These are phyloP conservation scores for Myxozyma neotropica DNA, from an alignment of 805 yeast species.

Conservation along the genomic window DNA sequence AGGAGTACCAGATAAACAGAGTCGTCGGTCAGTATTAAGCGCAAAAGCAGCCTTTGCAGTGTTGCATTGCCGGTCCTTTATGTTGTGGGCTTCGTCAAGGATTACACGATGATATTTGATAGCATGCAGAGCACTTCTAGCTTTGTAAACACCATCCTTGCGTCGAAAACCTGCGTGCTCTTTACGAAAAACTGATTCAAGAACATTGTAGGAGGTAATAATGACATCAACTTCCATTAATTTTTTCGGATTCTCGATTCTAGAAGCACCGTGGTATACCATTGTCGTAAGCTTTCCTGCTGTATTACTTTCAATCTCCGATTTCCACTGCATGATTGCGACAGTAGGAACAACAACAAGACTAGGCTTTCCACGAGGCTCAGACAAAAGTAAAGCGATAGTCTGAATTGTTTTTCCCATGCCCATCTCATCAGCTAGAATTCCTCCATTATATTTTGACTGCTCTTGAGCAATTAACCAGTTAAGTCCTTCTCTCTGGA, in stretches of 20 bases:
- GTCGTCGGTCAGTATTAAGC: conserved; percentile 69
- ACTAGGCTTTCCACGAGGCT: conserved; percentile 62
- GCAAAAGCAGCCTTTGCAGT: conserved; percentile 90
- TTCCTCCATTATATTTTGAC: conserved; percentile 80
- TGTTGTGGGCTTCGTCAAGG: conserved; percentile 96
- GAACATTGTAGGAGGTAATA: conserved; percentile 80
- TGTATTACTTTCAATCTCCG: conserved; percentile 86
- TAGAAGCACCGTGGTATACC: conserved; percentile 83
- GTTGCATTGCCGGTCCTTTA: conserved; percentile 90
- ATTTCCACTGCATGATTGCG: conserved; percentile 97
- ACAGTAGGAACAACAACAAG: conserved; percentile 97
- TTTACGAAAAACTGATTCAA: conserved; percentile 83
- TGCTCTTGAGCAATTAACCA: conserved; percentile 88
- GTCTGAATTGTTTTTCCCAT: conserved; percentile 99
- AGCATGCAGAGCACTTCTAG: conserved; percentile 71
- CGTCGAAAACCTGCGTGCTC: conserved; percentile 82
- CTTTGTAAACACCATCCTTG: conserved; percentile 69
- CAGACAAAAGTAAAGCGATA: conserved; percentile 75
- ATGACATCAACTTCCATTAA: conserved; percentile 68
- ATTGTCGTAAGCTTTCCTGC: conserved; percentile 66
- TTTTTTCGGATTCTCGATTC: conserved; percentile 61
- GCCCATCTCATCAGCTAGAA: conserved; percentile 98
- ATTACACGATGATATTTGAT: conserved; percentile 81
- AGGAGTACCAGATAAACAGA: conserved; percentile 97
- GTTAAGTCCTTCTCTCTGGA: conserved; percentile 88